Evolutionary conservation across 768 basidiomycete genomes (phyloP), one percentile per base, ranked within the genome.

Genomic region (Rossbeevera mucosa): DNA sequence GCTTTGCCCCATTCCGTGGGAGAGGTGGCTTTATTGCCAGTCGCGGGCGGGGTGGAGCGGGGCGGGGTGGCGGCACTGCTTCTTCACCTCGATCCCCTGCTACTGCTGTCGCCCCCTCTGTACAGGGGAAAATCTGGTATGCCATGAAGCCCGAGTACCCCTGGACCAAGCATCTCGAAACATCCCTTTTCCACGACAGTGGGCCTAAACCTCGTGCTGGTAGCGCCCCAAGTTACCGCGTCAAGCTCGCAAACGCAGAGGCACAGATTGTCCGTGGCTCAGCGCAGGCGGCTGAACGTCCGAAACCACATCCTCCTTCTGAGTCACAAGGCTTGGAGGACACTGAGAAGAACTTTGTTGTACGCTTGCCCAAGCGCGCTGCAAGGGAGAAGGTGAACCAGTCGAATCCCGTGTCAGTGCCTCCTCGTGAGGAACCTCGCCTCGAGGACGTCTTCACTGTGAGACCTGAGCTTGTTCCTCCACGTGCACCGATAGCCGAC

Each of bases 161-260:
- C 59, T 91, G 88, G 88, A 91, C 90, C 8, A 91, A 90, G 63
- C 87, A 90, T 49, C 81, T 85, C 58, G 88, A 91, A 60, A 78
- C 75, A 3, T 87, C 82, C 65, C 80, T 91, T 16, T 85, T 83
- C 71, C 76, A 80, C 46, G 86, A 90, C 46, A 61, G 75, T 14
- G 68, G 78, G 22, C 71, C 80, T 22, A 84, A 83, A 62, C 75
- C 81, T 12, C 80, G 82, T n/a, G 71, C 71, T 12, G 80, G 82
- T 20, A 77, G 79, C 43, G 78, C 76, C 5, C 74, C 76, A 25
- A 73, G 73, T 25, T 76, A 80, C 55, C 79, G 85, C 21, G 76
- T 91, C 50, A 85, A 81, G 60, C 65, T 92, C 18, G 80, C 88
- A 4, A 83, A 82, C 5, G 61, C 62, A 2, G 67, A 63, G 57